phyloP scores from a whole-genome alignment of 192 early-diverging fungal species.

The Gaertneriomyces sp. region DNA sequence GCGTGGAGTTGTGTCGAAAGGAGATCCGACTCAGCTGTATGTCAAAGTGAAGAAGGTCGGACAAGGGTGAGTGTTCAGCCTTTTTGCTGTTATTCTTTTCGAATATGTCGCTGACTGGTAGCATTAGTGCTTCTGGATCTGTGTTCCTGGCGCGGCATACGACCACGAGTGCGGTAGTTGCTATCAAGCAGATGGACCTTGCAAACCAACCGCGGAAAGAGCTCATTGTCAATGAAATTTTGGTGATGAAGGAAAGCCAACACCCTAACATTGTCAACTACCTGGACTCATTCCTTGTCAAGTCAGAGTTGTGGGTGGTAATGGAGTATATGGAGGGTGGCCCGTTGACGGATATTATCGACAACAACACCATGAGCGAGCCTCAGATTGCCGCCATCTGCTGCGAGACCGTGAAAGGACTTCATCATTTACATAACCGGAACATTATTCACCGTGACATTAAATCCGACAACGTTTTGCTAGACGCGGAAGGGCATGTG shows the following conservation, averaged over 20 bases:
- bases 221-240: slow-evolving; percentile 71
- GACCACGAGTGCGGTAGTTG: slow-evolving; percentile 38
- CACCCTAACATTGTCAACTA: slow-evolving; percentile 98
- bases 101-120: neutral
- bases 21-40: slow-evolving; percentile 88
- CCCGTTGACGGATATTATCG: slow-evolving; percentile 92
- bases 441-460: slow-evolving; percentile 84
- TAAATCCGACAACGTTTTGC: slow-evolving; percentile 82
- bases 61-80: slow-evolving; percentile 66
- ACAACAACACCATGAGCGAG: slow-evolving; percentile 83
- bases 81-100: neutral
- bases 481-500: slow-evolving; percentile 65
- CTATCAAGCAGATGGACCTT: slow-evolving; percentile 66
- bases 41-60: slow-evolving; percentile 94
- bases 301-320: slow-evolving; percentile 91
- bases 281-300: slow-evolving; percentile 85
- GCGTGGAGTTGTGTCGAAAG: slow-evolving; percentile 79
- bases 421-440: slow-evolving; percentile 68
- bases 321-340: slow-evolving; percentile 99
- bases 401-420: slow-evolving; percentile 68
- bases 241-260: slow-evolving; percentile 78
- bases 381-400: slow-evolving; percentile 80
- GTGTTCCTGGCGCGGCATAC: slow-evolving; percentile 87
- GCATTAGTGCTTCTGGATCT: slow-evolving; percentile 68
- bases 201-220: slow-evolving; percentile 57